These are phyloP conservation scores for Melampsora americana DNA, from an alignment of 1,284 basidiomycete species.

Conservation along the genomic window DNA sequence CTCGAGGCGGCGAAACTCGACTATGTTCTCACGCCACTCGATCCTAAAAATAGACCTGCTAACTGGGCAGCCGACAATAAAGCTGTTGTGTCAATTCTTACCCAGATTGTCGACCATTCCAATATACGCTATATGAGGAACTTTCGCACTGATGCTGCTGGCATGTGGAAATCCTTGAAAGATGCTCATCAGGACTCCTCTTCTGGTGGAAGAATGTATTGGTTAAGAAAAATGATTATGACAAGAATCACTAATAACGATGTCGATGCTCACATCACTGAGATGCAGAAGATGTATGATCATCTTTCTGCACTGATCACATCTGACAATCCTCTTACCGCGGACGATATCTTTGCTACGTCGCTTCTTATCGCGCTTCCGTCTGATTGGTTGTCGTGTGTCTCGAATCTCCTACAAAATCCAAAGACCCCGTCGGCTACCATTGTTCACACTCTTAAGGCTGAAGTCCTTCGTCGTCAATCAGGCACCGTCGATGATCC, in stretches of 20 bases:
- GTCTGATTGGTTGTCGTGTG: conserved; percentile 6
- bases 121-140: neutral
- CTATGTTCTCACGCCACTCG: neutral
- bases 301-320: conserved; percentile 3
- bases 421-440: too few species aligned
- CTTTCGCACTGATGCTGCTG: neutral
- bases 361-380: neutral
- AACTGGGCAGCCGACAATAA: neutral
- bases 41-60: neutral
- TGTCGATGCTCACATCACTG: neutral
- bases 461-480: too few species aligned
- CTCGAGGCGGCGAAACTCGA: neutral
- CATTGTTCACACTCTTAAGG: too few species aligned
- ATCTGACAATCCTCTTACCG: conserved; percentile 3
- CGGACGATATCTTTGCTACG: conserved; percentile 2
- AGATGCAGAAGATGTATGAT: neutral
- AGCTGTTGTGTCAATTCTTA: neutral
- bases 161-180: conserved; percentile 2
- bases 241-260: neutral
- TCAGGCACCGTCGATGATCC: too few species aligned
- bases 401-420: neutral
- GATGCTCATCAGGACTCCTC: conserved; percentile 10
- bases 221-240: neutral
- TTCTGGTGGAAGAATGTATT: conserved; percentile 10
- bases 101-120: too few species aligned